Percentiles rank a stretch among this genome's conserved stretches.
These are phyloP conservation scores for Alternaria viburni DNA, from an alignment of 2,329 filamentous ascomycete genomes.

Conservation along the genomic window DNA sequence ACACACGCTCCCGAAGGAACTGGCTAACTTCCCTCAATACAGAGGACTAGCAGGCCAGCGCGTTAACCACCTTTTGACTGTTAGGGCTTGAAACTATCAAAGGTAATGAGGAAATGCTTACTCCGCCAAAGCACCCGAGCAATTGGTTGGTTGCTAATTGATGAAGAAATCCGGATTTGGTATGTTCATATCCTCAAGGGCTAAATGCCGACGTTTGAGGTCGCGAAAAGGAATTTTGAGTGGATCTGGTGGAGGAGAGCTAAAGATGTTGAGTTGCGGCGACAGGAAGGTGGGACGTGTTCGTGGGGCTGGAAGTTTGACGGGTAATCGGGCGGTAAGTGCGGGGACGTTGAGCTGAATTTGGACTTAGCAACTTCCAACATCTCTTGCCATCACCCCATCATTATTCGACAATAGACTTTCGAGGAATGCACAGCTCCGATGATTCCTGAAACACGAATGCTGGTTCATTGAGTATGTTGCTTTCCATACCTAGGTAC, in stretches of 20 bases:
- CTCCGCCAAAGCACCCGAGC: constrained; percentile 9
- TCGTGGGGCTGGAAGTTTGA: not conserved
- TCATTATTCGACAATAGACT: not conserved
- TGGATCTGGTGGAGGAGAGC: not conserved
- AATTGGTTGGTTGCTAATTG: not conserved
- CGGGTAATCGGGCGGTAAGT: not conserved
- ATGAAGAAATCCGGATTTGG: not conserved
- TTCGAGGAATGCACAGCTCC: not conserved
- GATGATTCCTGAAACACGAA: not conserved
- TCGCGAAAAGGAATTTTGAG: not conserved
- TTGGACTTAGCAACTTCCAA: not conserved
- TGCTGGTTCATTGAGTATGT: not conserved
- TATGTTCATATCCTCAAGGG: fast-evolving
- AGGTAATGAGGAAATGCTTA: too few species aligned
- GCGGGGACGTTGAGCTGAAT: not conserved
- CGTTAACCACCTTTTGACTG: too few species aligned
- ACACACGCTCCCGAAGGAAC: constrained; percentile 41
- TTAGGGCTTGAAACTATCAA: too few species aligned
- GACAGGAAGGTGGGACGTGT: not conserved
- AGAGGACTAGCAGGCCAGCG: not conserved
- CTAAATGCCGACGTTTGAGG: not conserved
- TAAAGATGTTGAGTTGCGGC: not conserved
- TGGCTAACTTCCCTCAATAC: constrained; percentile 14
- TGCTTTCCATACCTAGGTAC: not conserved
- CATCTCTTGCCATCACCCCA: not conserved